Base-by-base conservation (phyloP, 2,329 filamentous ascomycete species). In the Stagonosporopsis cucurbitacearum region DNA sequence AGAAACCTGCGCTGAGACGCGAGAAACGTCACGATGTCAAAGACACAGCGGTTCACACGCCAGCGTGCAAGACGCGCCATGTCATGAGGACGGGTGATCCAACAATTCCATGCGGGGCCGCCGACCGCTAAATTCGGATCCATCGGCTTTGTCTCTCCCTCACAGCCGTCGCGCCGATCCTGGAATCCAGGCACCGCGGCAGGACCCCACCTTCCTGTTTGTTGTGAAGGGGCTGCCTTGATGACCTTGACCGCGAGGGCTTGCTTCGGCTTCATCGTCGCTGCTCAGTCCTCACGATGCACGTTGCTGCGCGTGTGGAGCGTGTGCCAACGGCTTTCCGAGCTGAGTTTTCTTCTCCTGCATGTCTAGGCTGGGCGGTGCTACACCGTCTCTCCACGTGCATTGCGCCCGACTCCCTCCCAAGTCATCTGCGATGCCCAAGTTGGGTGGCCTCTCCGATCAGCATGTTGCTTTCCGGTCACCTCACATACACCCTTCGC, bases 31-130 rank as follows among this genome's bases (percentile, higher is more conserved):
- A 71, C 65, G 43, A 69, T 61, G 58, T 59, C 58, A 59, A 59
- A 52, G 47, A 46, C 39, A 55, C 54, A 50, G 50, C 30, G 48
- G 59, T 62, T 44, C 59, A 60, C 56, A 63, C 55, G 39, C 49
- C 49, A 35, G 64, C 64, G 53, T 40, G 58, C 53, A 54, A 61
- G 51, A 57, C 57, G 49, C 45, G 60, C 44, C 58, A 58, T 62
- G 62, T 67, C 68, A 70, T 65, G 63, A 63, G 66, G 64, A 46
- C 58, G 28, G 68, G 49, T 59, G 67, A 71, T 72, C 66, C 50
- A 62, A 62, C 62, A 65, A 60, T 59, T 39, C 54, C 40, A 28
- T 49, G 54, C 54, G 54, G 63, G 64, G 65, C 62, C 61, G 60
- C 47, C 51, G 53, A 59, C 50, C 54, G 43, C 56, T 58, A 63